Evolutionary conservation across 352 stramenopile species (phyloP).

Genomic region (Globisporangium rhizosaccharum): DNA sequence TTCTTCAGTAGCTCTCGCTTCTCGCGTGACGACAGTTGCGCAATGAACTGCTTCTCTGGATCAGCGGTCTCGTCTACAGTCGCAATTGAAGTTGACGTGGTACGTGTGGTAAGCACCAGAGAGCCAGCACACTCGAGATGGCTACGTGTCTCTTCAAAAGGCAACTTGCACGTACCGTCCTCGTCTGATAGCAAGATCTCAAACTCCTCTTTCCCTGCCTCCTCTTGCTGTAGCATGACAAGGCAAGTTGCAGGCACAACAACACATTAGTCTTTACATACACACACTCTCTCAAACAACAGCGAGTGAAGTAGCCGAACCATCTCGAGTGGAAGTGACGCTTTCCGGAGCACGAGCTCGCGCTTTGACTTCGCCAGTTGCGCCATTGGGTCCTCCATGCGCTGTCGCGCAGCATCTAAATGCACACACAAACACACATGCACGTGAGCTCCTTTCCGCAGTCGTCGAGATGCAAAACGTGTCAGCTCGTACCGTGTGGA

Average conservation of each 20-base stretch:
- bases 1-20: slow-evolving; percentile 63
- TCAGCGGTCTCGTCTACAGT: slow-evolving; percentile 20
- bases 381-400: slow-evolving; percentile 68
- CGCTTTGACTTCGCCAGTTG: slow-evolving; percentile 51
- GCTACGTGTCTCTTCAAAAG: background rate
- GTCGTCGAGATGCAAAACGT: background rate
- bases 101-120: background rate
- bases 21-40: slow-evolving; percentile 57
- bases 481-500: slow-evolving; percentile 36
- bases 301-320: slow-evolving; percentile 6
- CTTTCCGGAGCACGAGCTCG: slow-evolving; percentile 47
- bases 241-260: background rate
- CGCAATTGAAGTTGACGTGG: background rate
- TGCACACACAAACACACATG: background rate
- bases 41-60: slow-evolving; percentile 42
- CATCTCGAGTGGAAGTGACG: slow-evolving; percentile 70
- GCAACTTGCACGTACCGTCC: slow-evolving; percentile 16
- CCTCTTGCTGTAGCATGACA: slow-evolving; percentile 18
- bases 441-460: background rate
- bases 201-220: slow-evolving; percentile 28
- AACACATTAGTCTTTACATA: background rate
- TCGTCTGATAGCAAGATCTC: slow-evolving; percentile 68
- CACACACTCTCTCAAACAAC: no score
- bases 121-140: background rate
- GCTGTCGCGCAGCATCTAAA: slow-evolving; percentile 61